Conservation (phyloP, 768 basidiomycete genomes). For the Sarcodon aspratus region DNA sequence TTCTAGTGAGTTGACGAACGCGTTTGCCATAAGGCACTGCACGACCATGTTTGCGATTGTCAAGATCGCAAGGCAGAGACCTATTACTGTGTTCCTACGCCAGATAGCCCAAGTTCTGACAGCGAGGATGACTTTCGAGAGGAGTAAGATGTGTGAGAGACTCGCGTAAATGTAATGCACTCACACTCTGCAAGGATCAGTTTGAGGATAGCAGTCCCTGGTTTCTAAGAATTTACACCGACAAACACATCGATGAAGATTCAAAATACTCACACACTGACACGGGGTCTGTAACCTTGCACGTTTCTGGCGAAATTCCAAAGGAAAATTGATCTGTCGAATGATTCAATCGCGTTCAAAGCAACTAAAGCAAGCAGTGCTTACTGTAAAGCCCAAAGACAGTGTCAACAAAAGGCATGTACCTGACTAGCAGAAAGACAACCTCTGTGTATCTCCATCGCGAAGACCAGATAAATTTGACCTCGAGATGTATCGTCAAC, state of each 20-base stretch:
- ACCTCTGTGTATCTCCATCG: slow-evolving; percentile 7
- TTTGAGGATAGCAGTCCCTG: background rate
- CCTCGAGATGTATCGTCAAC: slow-evolving; percentile 7
- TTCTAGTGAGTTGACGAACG: no score
- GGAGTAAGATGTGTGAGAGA: background rate
- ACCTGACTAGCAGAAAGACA: slow-evolving; percentile 10
- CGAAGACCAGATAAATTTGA: slow-evolving; percentile 7
- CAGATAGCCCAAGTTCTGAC: background rate
- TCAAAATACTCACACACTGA: background rate
- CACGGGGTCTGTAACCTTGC: background rate
- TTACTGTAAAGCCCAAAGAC: background rate
- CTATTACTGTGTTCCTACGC: background rate
- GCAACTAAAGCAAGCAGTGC: background rate
- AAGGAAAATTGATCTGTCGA: background rate
- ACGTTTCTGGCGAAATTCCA: background rate
- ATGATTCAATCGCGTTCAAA: background rate
- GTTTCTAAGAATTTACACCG: background rate
- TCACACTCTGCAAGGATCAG: background rate
- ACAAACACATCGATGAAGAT: background rate
- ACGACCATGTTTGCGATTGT: no score
- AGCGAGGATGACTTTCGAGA: background rate
- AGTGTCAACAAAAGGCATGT: slow-evolving; percentile 5
- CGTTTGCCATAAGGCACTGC: no score
- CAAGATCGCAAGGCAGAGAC: background rate
- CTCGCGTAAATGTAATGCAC: background rate